These are phyloP conservation scores for Chaetomium olivaceum DNA, from an alignment of 2,329 filamentous ascomycete species.

Conservation along the genomic window DNA sequence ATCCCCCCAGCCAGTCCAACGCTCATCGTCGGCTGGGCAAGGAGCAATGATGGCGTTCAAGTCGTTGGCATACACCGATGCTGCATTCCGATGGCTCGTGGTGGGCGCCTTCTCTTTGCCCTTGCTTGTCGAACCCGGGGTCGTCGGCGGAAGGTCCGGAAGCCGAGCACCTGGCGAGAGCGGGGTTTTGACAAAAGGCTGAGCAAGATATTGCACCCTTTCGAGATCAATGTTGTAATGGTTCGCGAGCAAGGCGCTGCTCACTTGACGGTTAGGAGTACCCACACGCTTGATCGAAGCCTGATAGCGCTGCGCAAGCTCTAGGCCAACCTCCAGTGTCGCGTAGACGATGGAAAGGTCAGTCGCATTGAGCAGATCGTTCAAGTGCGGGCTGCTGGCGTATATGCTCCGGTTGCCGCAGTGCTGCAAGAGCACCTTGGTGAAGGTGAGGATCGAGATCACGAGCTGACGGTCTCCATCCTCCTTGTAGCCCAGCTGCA, in stretches of 20 bases:
- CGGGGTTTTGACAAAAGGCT: conserved; percentile 76
- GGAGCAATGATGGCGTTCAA: conserved; percentile 72
- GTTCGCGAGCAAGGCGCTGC: conserved; percentile 72
- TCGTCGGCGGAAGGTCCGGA: conserved; percentile 50
- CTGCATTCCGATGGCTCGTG: conserved; percentile 49
- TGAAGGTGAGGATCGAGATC: conserved; percentile 80
- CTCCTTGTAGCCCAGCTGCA: conserved; percentile 61
- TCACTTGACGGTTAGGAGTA: conserved; percentile 65
- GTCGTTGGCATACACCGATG: conserved; percentile 77
- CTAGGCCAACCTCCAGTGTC: conserved; percentile 77
- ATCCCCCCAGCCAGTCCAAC: conserved; percentile 78
- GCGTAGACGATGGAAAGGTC: conserved; percentile 75
- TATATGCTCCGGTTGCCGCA: conserved; percentile 97
- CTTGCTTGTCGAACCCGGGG: conserved; percentile 63
- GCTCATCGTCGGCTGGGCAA: conserved; percentile 45
- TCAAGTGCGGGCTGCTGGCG: conserved; percentile 86
- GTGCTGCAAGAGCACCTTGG: conserved; percentile 83
- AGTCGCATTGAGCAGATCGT: conserved; percentile 84
- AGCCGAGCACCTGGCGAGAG: conserved; percentile 49
- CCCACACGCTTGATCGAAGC: conserved; percentile 77
- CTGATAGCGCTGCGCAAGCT: conserved; percentile 89
- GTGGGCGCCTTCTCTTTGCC: conserved; percentile 68
- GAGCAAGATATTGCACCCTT: conserved; percentile 78
- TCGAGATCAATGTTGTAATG: conserved; percentile 83
- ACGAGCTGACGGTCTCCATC: conserved; percentile 82